These are phyloP conservation scores for Aegle marmelos DNA, from an alignment of 345 rosid genomes.

Conservation along the genomic window DNA sequence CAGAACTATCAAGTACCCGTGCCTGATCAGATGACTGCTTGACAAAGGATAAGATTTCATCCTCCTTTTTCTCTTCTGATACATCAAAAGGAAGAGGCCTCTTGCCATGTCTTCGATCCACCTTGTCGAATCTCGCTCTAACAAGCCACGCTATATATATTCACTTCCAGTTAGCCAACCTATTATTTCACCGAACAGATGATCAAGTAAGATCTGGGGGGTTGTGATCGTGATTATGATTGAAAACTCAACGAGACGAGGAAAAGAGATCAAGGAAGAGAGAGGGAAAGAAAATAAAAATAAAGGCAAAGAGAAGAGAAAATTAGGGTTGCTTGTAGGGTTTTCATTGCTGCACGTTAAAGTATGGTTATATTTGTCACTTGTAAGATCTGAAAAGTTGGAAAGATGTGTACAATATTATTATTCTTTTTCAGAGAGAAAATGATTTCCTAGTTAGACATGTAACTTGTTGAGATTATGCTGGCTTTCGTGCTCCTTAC, in stretches of 20 bases:
- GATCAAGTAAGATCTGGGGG: not conserved
- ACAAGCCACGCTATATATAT: not conserved
- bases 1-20: not conserved
- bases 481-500: not conserved
- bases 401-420: not conserved
- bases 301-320: not conserved
- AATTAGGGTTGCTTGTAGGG: conserved; percentile 17
- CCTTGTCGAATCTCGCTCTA: not conserved
- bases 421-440: not conserved
- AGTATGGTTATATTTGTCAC: conserved; percentile 5
- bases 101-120: conserved; percentile 28
- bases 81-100: conserved; percentile 26
- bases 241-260: conserved; percentile 12
- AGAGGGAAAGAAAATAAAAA: not conserved
- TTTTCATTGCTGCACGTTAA: conserved; percentile 22
- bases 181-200: not conserved
- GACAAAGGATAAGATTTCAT: not conserved
- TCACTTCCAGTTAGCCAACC: too few relatives aligned
- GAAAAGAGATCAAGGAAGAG: conserved; percentile 10
- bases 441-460: not conserved
- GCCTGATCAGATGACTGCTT: not conserved
- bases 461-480: not conserved
- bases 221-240: conserved; percentile 2
- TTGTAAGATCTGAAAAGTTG: not conserved
- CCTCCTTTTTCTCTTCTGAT: conserved; percentile 20